Base-by-base conservation (phyloP, 73 alveolate species). In the Paramecium sonneborni region DNA sequence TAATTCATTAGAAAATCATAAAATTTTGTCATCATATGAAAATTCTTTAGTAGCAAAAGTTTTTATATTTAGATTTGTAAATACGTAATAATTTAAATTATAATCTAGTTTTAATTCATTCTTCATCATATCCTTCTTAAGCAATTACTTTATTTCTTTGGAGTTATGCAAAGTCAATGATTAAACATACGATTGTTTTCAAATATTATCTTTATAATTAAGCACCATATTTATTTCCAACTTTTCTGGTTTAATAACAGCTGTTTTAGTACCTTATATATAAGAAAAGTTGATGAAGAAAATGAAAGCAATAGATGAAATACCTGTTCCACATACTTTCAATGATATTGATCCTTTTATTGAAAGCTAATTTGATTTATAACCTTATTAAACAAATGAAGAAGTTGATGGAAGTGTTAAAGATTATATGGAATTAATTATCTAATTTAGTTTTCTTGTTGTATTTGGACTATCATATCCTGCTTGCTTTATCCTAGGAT, bases 81-180 rank as follows among this genome's bases (percentile, higher is more conserved):
- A 86, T 86, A 86, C 92, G 87, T 74, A 74, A 37, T 28, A 28
- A 37, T 37, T 34, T 32, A 0, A 12, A 74, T 23, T 74, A 52
- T 74, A 6, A 68, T 93, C 67, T 57, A 86, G 85, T 34, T 95
- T 93, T 89, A 95, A 93, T 62, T 91, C 98, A 41, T 85, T 94
- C 34, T 95, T 92, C 56, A 93, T 93, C 55, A 95, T 93, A 10
- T 96, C 98, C 18, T 95, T 95, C 52, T 56, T 95, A 15, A 58
- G 85, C 18, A 87, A 38, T 39, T 39, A 56, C 92, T 57, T 48
- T 18, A 56, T 79, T 30, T 43, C 79, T 18, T 34, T 79, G 20
- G 55, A 79, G 18, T 79, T 79, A 79, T 79, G 90, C 20, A 37
- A 74, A 34, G 58, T 37, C 0, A 39, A 39, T 74, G 58, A 32